Percentiles rank a stretch among this genome's conserved stretches.
phyloP scores from a whole-genome alignment of 805 yeast species.

The Metschnikowia drakensbergensis region DNA sequence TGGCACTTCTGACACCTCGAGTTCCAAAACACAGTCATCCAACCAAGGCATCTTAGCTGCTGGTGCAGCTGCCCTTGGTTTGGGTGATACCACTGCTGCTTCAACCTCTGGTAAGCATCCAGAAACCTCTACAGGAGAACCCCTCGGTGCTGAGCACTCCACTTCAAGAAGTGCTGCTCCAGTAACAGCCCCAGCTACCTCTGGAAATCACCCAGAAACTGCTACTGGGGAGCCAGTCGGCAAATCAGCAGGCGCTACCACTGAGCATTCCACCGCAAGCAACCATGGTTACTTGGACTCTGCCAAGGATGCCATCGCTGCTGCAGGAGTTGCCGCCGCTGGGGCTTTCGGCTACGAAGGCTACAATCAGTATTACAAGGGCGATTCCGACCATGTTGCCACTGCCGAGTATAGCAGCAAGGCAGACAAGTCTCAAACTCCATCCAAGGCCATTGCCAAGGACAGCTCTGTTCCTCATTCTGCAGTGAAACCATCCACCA shows the following conservation, averaged over 20 bases:
- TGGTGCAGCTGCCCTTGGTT: constrained; percentile 6
- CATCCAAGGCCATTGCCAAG: neutral
- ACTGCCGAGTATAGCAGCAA: constrained; percentile 5
- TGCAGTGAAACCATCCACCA: neutral
- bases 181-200: neutral
- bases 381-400: constrained; percentile 3
- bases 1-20: neutral
- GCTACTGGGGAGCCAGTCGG: constrained; percentile 1
- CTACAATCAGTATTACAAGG: constrained; percentile 15
- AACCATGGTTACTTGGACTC: constrained; percentile 11
- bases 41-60: constrained; percentile 1
- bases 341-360: constrained; percentile 20
- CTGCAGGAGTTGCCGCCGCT: constrained; percentile 23
- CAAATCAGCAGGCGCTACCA: neutral
- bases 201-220: neutral
- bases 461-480: constrained; percentile 3
- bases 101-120: constrained; percentile 11
- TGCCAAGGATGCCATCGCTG: constrained; percentile 16
- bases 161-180: neutral
- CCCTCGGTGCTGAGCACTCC: neutral
- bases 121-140: constrained; percentile 3
- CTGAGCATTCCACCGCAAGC: neutral
- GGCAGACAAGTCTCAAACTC: neutral
- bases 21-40: neutral
- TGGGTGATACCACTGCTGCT: constrained; percentile 9